Evolutionary conservation across 306 rosid genomes (phyloP), one percentile per base, ranked within the genome.

Genomic region (Begonia peltatifolia): DNA sequence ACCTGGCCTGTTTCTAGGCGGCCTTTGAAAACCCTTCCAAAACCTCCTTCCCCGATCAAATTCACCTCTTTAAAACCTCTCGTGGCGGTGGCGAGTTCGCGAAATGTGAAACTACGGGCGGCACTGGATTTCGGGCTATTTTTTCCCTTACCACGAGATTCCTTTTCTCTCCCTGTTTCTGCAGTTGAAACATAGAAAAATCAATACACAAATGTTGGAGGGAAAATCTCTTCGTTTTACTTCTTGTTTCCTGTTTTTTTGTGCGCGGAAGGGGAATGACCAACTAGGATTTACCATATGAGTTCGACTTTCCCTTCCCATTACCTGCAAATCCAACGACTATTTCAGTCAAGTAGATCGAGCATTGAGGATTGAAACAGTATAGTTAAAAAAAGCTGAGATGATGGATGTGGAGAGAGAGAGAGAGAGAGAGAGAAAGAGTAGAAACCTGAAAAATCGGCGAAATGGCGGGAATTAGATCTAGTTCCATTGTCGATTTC

Each of bases 31-130:
- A 92, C 99, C 58, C 69, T 84, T 58, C 99, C 99, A 66, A 92
- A 92, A 58, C 99, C 99, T 20, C 99, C 99, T 80, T 92, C 96
- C 6, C 99, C 99, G 17, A 86, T 72, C 76, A 86, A 65, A 59
- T 90, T 86, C 42, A 78, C 82, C 20, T 77, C 79, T 76, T 48
- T 77, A 67, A 83, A 83, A 25, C 88, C 86, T 56, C 71, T 73
- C 2, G 95, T 83, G 25, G 95, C 99, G 0, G 54, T 62, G 12
- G 95, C 95, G 5, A 90, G 92, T 71, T 90, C 99, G 9, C 82
- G 80, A 56, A 90, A 90, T 1, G 83, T 65, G 60, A 74, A 79
- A 53, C 84, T 79, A 16, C 76, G 73, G 6, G 81, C 78, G 25
- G 51, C 80, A 23, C 63, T 62, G 63, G 52, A 54, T 43, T 58